Base-by-base conservation (phyloP, 306 rosid genomes). In the Comarum palustre region DNA sequence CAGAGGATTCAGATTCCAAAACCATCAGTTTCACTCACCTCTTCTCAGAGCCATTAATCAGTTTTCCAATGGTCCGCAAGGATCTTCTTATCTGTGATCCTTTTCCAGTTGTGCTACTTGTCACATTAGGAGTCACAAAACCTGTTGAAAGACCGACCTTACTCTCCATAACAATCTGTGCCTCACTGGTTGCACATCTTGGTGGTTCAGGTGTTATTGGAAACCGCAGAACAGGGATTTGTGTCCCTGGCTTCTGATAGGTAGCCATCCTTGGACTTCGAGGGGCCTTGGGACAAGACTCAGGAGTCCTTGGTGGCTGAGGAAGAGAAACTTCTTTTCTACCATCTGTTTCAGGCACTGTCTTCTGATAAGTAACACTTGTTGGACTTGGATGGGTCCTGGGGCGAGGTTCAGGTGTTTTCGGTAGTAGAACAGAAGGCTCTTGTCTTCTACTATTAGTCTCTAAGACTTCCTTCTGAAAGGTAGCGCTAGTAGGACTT, bases 81-180 rank as follows among this genome's bases (percentile, higher is more conserved):
- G 99, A 89, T 88, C 83, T 94, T 77, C 95, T 84, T 54, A 94
- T 84, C 22, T 90, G 97, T 12, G 91, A 94, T 39, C 94, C 96
- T 81, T 91, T 94, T 45, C 95, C 91, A 73, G 79, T 85, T 17
- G 87, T 57, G 81, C 86, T 80, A 71, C 82, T 45, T 5, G 43
- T 59, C 73, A 47, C 60, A 71, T 79, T 84, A 32, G 96, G 84
- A 43, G 90, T 82, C 58, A 69, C 80, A 71, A 66, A 84, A 66
- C 86, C 89, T 7, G 48, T 43, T 42, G 83, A 73, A 78, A 73
- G 54, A 27, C 81, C 50, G n/a, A 58, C 64, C 43, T 75, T 76
- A 57, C 73, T 72, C 22, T 65, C 78, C 73, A 63, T 59, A 55
- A 66, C 43, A 72, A 48, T 57, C 47, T 76, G 78, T n/a, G 76